These are phyloP conservation scores for Aspergillus viridinutans DNA, from an alignment of 2,329 filamentous ascomycete species.

Conservation along the genomic window DNA sequence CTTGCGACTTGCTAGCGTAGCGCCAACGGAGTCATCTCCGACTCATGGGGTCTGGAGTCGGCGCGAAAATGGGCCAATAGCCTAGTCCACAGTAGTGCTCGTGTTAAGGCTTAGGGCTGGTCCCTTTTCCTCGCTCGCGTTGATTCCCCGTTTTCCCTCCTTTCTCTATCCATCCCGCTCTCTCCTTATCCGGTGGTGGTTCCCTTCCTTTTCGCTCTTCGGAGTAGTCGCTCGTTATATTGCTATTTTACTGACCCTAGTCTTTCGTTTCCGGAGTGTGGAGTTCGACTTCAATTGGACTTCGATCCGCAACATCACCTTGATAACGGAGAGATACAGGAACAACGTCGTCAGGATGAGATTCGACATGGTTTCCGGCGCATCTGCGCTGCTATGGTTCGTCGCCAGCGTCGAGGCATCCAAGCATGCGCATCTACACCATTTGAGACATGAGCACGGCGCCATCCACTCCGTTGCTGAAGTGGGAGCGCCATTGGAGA, in stretches of 20 bases:
- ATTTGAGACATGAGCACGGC: slow-evolving; percentile 2
- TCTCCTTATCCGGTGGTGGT: slow-evolving; percentile 18
- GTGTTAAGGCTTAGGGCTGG: not conserved
- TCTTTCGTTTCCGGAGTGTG: slow-evolving; percentile 15
- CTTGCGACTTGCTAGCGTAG: slow-evolving; percentile 5
- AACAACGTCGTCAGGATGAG: slow-evolving; percentile 26
- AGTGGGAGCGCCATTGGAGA: slow-evolving; percentile 40
- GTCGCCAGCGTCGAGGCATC: slow-evolving; percentile 34
- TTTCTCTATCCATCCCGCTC: slow-evolving; percentile 22
- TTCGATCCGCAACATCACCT: not conserved
- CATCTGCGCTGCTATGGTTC: slow-evolving; percentile 35
- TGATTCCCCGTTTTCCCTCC: not conserved
- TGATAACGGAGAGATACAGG: not conserved
- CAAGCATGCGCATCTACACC: slow-evolving; percentile 26
- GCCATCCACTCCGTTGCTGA: slow-evolving; percentile 17
- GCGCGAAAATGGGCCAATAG: not conserved
- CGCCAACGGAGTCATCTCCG: not conserved
- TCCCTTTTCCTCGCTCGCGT: not conserved
- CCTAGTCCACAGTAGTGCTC: not conserved
- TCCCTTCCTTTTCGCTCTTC: not conserved
- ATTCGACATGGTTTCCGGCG: slow-evolving; percentile 29
- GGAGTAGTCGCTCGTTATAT: not conserved
- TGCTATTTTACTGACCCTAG: slow-evolving; percentile 14
- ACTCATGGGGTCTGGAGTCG: not conserved
- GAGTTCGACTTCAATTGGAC: not conserved